Conservation (phyloP, 2,329 filamentous ascomycete genomes). For the Xylariaceae sp. region DNA sequence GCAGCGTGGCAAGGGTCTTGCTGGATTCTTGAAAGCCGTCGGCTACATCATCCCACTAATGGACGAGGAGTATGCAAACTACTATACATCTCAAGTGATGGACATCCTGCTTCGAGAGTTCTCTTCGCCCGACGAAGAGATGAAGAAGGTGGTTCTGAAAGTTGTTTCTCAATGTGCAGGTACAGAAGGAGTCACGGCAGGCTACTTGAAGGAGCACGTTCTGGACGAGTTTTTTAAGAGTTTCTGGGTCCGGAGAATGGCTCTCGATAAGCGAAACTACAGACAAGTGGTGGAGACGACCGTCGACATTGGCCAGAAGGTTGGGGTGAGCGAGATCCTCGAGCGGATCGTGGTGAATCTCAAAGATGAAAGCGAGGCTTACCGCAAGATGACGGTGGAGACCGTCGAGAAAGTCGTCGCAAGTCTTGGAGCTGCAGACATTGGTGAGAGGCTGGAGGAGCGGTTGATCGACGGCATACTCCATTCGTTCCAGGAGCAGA, state of each 20-base stretch:
- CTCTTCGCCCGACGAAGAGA: conserved; percentile 94
- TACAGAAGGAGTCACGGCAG: conserved; percentile 89
- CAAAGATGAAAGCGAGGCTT: conserved; percentile 96
- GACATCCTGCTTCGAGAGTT: conserved; percentile 95
- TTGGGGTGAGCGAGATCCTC: conserved; percentile 92
- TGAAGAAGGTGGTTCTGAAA: conserved; percentile 99
- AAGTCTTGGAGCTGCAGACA: conserved; percentile 85
- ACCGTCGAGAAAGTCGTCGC: conserved; percentile 95
- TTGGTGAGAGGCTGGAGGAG: conserved; percentile 87
- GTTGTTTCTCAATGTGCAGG: conserved; percentile 93
- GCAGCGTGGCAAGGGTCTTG: conserved; percentile 91
- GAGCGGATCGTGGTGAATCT: conserved; percentile 90
- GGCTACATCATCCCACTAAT: conserved; percentile 98
- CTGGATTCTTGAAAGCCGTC: conserved; percentile 93
- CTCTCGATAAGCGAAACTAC: conserved; percentile 94
- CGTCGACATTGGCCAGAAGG: conserved; percentile 93
- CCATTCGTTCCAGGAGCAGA: conserved; percentile 96
- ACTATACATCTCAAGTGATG: conserved; percentile 98
- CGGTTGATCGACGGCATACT: conserved; percentile 91
- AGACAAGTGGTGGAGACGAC: conserved; percentile 97
- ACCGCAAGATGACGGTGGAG: conserved; percentile 98
- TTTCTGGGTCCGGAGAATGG: conserved; percentile 97
- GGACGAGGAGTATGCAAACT: conserved; percentile 99
- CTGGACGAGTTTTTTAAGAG: conserved; percentile 96
- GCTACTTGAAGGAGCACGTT: conserved; percentile 91